Evolutionary conservation across 805 yeast species (phyloP), one percentile per base, ranked within the genome.

Genomic region (Millerago galiae): DNA sequence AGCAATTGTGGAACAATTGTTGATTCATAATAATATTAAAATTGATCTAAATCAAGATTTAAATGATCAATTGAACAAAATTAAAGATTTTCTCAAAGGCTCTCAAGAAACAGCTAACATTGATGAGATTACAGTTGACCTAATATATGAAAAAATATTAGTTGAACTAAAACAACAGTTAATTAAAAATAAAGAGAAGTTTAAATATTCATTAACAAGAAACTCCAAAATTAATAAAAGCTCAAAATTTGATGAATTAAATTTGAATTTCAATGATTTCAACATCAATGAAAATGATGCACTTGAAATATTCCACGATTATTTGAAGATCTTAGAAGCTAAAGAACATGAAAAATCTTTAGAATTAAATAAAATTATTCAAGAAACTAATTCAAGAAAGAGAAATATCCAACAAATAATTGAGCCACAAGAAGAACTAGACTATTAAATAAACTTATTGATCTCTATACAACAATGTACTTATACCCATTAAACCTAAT

Each of bases 401-500:
- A 47, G 57, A 21, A 49, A 52, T 11, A 44, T 48, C 18, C 49
- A 62, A 37, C 52, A 55, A 17, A 43, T 27, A 11, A 27, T 55
- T 13, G 48, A 51, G 10, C 57, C 62, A 15, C 49, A 53, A 2
- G 44, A 55, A 15, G 66, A 64, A 39, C 42, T 65, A 31, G 70
- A 65, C 44, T 63, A 65, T 47, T 65, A 45, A 51, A 16, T 8
- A 17, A 5, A 12, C 31, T 18, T 13, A 27, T 51, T 62, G 75
- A 47, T 82, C 88, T 31, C 71, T 69, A 40, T 72, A 70, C 16
- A 88, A 57, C 42, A 90, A 60, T 2, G 95, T 76, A 15, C 88
- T 71, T 17, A 91, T 40, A 3, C 82, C 90, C 65, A 90, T 68
- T 26, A 82, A 57, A 0, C 87, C 96, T 54, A 93, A 64, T 57